Conservation (phyloP, 2,329 filamentous ascomycete genomes). For the Fusarium annulatum region DNA sequence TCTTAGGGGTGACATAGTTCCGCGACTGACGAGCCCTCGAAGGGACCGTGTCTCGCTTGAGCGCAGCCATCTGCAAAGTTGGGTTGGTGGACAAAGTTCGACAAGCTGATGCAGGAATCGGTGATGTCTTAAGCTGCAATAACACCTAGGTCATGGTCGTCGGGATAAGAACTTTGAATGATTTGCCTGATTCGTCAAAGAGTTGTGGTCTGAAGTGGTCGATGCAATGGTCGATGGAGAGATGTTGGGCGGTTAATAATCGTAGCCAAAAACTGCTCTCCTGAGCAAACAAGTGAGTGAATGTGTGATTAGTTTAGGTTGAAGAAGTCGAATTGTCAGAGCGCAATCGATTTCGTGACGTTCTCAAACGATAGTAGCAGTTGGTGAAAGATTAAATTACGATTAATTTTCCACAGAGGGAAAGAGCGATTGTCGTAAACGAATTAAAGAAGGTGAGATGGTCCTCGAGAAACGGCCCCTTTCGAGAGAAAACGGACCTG, state of each 20-base stretch:
- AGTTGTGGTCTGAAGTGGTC: constrained; percentile 14
- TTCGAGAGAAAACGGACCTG: constrained; percentile 29
- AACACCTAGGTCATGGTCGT: constrained; percentile 39
- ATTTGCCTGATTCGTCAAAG: constrained; percentile 18
- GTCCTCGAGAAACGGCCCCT: constrained; percentile 33
- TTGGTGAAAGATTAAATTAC: constrained; percentile 45
- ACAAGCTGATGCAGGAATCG: constrained; percentile 20
- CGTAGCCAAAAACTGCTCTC: constrained; percentile 49
- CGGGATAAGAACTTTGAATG: constrained; percentile 19
- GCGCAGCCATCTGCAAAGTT: constrained; percentile 18
- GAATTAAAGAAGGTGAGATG: constrained; percentile 36
- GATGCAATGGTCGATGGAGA: constrained; percentile 40
- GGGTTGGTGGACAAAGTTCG: constrained; percentile 12
- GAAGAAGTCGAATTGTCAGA: constrained; percentile 24
- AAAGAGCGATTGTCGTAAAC: constrained; percentile 38
- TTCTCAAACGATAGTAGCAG: constrained; percentile 40
- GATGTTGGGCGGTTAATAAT: constrained; percentile 45
- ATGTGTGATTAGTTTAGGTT: constrained; percentile 30
- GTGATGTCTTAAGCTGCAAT: constrained; percentile 20
- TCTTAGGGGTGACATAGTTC: constrained; percentile 31
- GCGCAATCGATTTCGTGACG: constrained; percentile 28
- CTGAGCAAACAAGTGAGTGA: constrained; percentile 38
- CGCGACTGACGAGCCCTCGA: constrained; percentile 26
- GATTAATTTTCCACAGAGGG: constrained; percentile 37
- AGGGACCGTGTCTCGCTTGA: constrained; percentile 4